phyloP scores from a whole-genome alignment of 2,329 filamentous ascomycete species.

The Ophiosphaerella herpotricha region DNA sequence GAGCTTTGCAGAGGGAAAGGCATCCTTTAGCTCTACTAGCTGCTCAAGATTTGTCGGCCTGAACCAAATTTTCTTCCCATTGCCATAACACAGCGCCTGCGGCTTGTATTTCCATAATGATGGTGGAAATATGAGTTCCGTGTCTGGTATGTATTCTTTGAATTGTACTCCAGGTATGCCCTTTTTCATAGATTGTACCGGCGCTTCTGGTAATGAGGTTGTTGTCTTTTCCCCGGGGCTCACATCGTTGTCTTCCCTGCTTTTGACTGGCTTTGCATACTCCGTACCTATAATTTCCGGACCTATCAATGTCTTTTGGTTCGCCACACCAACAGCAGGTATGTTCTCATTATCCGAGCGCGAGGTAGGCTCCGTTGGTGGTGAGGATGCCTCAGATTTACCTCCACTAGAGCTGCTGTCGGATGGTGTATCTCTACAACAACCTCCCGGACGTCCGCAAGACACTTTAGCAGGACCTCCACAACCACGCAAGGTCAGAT shows the following conservation, averaged over 20 bases:
- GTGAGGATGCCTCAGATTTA: conserved; percentile 34
- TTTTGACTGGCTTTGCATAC: conserved; percentile 44
- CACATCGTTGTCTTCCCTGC: conserved; percentile 29
- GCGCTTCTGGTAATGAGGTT: conserved; percentile 36
- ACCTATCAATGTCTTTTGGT: conserved; percentile 26
- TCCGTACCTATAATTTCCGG: conserved; percentile 32
- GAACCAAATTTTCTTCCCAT: conserved; percentile 92
- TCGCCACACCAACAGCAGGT: conserved; percentile 28
- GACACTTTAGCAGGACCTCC: conserved; percentile 33
- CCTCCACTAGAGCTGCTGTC: conserved; percentile 34
- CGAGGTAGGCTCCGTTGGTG: conserved; percentile 32
- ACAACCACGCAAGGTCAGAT: conserved; percentile 28
- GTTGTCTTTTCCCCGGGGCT: conserved; percentile 57
- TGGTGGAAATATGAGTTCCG: conserved; percentile 91
- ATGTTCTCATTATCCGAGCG: conserved; percentile 35
- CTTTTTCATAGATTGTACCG: conserved; percentile 58
- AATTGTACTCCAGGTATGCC: conserved; percentile 68
- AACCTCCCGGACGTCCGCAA: conserved; percentile 45
- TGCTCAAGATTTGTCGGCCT: conserved; percentile 83
- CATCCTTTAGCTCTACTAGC: conserved; percentile 83
- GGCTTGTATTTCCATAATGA: conserved; percentile 79
- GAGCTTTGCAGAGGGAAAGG: conserved; percentile 85
- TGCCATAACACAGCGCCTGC: conserved; percentile 81
- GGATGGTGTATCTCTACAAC: conserved; percentile 41
- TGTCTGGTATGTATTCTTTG: conserved; percentile 86